Conservation (phyloP, 257 asterid genomes). For the Schizonepeta tenuifolia region DNA sequence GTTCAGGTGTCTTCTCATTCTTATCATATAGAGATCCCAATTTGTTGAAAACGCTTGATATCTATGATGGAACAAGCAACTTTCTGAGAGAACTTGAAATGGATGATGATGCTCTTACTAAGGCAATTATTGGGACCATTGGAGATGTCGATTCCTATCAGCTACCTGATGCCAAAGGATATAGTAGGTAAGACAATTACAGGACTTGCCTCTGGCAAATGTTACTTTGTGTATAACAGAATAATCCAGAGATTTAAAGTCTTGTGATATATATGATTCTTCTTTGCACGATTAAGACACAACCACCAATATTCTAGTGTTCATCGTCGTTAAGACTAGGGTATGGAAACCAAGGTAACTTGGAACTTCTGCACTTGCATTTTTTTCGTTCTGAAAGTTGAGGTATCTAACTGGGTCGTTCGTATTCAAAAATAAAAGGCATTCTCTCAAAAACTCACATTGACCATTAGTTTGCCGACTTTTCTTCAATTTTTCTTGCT, state of each 20-base stretch:
- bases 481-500: slow-evolving; percentile 1
- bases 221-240: background rate
- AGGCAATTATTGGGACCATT: slow-evolving; percentile 96
- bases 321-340: background rate
- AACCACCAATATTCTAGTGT: background rate
- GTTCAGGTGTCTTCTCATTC: slow-evolving; percentile 90
- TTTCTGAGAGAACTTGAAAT: slow-evolving; percentile 85
- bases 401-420: slow-evolving; percentile 2
- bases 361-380: slow-evolving; percentile 16
- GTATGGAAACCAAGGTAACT: background rate
- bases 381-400: background rate
- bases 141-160: slow-evolving; percentile 96
- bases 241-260: background rate
- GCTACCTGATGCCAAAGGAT: slow-evolving; percentile 98
- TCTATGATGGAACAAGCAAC: slow-evolving; percentile 87
- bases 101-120: slow-evolving; percentile 90
- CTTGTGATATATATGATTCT: background rate
- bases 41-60: slow-evolving; percentile 86
- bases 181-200: slow-evolving; percentile 67
- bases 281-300: background rate
- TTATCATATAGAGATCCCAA: slow-evolving; percentile 97
- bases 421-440: background rate
- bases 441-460: background rate
- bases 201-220: slow-evolving; percentile 4
- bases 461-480: background rate